Evolutionary conservation across 2,329 filamentous ascomycete species (phyloP).

Genomic region (Talaromyces sp.): DNA sequence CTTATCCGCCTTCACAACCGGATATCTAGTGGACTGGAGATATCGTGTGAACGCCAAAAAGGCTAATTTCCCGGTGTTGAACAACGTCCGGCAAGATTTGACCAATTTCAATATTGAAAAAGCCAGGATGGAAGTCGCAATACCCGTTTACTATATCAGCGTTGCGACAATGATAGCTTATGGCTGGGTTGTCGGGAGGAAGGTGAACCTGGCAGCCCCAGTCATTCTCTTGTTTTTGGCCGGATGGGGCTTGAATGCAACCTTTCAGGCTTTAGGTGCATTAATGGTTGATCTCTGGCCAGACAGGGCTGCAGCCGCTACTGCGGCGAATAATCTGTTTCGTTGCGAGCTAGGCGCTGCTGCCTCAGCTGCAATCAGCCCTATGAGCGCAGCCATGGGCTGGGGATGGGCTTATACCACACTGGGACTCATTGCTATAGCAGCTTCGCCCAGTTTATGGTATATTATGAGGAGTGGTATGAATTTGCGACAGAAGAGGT

Average conservation of each 20-base stretch:
- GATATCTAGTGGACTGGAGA: constrained; percentile 37
- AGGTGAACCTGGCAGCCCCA: constrained; percentile 27
- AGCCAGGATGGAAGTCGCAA: constrained; percentile 33
- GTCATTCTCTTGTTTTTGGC: constrained; percentile 33
- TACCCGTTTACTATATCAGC: constrained; percentile 18
- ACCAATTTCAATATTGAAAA: constrained; percentile 37
- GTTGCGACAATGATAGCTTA: constrained; percentile 25
- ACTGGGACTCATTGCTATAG: neutral
- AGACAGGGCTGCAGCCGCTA: constrained; percentile 32
- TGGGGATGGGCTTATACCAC: constrained; percentile 16
- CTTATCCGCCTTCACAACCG: constrained; percentile 32
- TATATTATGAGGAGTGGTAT: neutral
- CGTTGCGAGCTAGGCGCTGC: constrained; percentile 40
- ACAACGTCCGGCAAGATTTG: constrained; percentile 30
- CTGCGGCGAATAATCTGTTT: constrained; percentile 39
- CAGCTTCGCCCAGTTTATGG: neutral
- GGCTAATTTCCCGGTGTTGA: constrained; percentile 25
- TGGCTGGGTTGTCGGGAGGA: constrained; percentile 34
- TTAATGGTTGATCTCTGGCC: constrained; percentile 16
- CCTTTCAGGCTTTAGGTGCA: neutral
- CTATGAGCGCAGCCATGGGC: constrained; percentile 30
- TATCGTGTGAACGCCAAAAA: constrained; percentile 29
- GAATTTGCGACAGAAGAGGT: neutral
- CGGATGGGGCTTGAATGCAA: constrained; percentile 28
- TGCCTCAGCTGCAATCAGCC: constrained; percentile 34